Evolutionary conservation across 345 rosid species (phyloP), one percentile per base, ranked within the genome.

Genomic region (Schrenkiella parvula): DNA sequence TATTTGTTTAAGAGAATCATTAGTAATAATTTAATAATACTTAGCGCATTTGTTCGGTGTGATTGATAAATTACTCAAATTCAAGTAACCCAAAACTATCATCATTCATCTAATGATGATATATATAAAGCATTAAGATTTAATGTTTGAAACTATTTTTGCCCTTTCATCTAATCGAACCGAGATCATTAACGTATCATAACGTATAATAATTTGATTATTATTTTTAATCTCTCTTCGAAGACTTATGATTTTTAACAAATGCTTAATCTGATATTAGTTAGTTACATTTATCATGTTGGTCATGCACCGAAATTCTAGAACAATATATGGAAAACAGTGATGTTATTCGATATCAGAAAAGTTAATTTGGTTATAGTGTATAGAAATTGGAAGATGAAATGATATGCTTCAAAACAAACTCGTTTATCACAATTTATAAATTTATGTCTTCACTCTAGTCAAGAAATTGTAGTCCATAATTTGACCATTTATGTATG

Each of bases 1-100:
- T 65, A 28, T 37, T 73, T 73, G 50, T 44, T 4, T 28, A 64
- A 41, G 23, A 72, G 26, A 29, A 62, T 62, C 54, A 51, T 31
- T 64, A 10, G 21, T 15, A 8, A 32, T 15, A 8, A 32, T 42
- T 29, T 72, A 31, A 39, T 38, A 35, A 32, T 37, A 34, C 35
- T 32, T 5, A 9, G 0, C 42, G 34, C 69, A 28, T 51, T 42
- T 41, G 31, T 41, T 62, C 76, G 70, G 35, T 63, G 15, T 53
- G 38, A 53, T 63, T 72, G 37, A 32, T 10, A 31, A 52, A 52
- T 25, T 31, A 52, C 28, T 31, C 62, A 41, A 21, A 29, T 28
- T 38, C 17, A 71, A 22, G 18, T 29, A 4, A 38, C 43, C 46
- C 6, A n/a, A 38, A 19, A 62, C 6, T 28, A 14, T 11, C 61